Evolutionary conservation across 2,329 filamentous ascomycete species (phyloP).

Genomic region (Rhinocladiella similis): DNA sequence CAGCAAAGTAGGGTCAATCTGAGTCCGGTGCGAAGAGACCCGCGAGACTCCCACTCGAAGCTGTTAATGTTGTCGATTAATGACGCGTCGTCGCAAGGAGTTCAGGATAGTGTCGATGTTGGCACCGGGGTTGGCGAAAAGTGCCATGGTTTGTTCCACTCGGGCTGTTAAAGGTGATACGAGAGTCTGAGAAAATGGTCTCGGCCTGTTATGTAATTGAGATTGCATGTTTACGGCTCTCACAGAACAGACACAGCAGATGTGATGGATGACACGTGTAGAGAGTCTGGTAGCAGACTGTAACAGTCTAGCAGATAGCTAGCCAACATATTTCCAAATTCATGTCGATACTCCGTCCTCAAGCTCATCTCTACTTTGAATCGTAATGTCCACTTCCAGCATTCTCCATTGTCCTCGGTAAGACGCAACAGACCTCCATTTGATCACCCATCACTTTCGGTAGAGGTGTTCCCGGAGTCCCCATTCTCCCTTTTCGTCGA

Average conservation of each 20-base stretch:
- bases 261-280: neutral
- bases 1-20: neutral
- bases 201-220: neutral
- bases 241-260: neutral
- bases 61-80: neutral
- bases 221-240: neutral
- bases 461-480: slow-evolving; percentile 11
- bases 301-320: slow-evolving; percentile 11
- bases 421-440: neutral
- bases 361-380: neutral
- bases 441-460: slow-evolving; percentile 7
- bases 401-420: neutral
- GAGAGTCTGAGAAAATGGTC: neutral
- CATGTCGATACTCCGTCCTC: neutral
- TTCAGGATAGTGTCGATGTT: neutral
- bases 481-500: neutral
- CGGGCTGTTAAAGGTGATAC: neutral
- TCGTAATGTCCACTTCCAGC: too few relatives aligned
- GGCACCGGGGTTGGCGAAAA: neutral
- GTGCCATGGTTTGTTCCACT: neutral
- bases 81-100: neutral
- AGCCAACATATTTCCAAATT: slow-evolving; percentile 8
- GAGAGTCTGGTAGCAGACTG: slow-evolving; percentile 7
- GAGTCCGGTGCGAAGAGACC: neutral
- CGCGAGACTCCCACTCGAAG: neutral